These are phyloP conservation scores for Penicillium desertorum DNA, from an alignment of 495 filamentous ascomycete species.

Conservation along the genomic window DNA sequence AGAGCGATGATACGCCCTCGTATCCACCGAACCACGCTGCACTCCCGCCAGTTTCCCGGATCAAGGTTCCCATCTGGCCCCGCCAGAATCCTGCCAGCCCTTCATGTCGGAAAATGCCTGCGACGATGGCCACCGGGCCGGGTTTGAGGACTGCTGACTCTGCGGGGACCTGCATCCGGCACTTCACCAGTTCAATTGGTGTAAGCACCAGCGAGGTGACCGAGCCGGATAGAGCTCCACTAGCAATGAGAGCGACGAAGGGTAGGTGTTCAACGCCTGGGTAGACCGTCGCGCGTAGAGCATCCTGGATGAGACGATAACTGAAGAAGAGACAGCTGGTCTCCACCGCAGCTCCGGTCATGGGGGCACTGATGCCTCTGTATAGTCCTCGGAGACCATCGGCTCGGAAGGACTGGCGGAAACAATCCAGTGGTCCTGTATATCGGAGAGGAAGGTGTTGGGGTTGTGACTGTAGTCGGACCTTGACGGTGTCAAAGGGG, in stretches of 20 bases:
- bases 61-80: conserved; percentile 88
- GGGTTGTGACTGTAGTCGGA: conserved; percentile 69
- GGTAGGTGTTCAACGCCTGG: conserved; percentile 57
- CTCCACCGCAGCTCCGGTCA: conserved; percentile 89
- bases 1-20: conserved; percentile 71
- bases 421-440: conserved; percentile 87
- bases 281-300: conserved; percentile 59
- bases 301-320: conserved; percentile 67
- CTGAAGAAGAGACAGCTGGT: conserved; percentile 94
- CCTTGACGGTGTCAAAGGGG: conserved; percentile 98
- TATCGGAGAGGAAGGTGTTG: conserved; percentile 80
- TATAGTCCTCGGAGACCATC: conserved; percentile 79
- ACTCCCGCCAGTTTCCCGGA: conserved; percentile 89
- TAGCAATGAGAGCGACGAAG: conserved; percentile 67
- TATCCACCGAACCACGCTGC: conserved; percentile 96
- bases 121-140: conserved; percentile 63
- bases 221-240: conserved; percentile 82
- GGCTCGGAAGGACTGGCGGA: conserved; percentile 73
- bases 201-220: conserved; percentile 89
- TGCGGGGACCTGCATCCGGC: conserved; percentile 86
- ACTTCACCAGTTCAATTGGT: conserved; percentile 96
- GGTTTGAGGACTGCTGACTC: conserved; percentile 38
- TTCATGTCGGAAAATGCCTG: conserved; percentile 73
- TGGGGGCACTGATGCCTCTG: conserved; percentile 87
- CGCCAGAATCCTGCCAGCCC: conserved; percentile 90